phyloP scores from a whole-genome alignment of 257 asterid genomes.

The Rubia yunnanensis region DNA sequence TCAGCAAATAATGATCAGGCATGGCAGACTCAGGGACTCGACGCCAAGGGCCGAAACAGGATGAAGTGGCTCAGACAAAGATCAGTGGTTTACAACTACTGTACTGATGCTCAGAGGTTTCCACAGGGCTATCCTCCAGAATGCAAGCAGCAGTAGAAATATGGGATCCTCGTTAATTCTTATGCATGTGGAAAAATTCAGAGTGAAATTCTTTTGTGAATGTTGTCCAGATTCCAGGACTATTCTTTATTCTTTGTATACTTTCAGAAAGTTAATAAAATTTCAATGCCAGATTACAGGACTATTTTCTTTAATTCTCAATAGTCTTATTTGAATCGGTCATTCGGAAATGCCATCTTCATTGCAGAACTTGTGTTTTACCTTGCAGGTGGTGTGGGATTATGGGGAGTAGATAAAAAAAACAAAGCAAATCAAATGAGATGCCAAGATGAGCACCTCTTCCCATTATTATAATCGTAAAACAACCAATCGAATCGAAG shows the following conservation, averaged over 20 bases:
- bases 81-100: constrained; percentile 40
- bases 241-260: constrained; percentile 4
- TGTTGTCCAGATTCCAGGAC: not conserved
- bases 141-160: constrained; percentile 22
- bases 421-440: too few species aligned
- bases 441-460: too few species aligned
- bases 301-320: too few species aligned
- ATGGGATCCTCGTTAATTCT: not conserved
- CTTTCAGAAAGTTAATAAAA: not conserved
- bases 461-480: too few species aligned
- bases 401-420: too few species aligned
- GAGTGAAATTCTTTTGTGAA: not conserved
- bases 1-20: constrained; percentile 1
- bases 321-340: not conserved
- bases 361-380: not conserved
- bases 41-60: constrained; percentile 29
- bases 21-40: constrained; percentile 32
- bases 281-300: too few species aligned
- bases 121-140: constrained; percentile 5
- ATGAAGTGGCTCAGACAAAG: constrained; percentile 43
- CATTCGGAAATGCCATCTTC: not conserved
- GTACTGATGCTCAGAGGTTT: constrained; percentile 36
- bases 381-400: too few species aligned
- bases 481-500: too few species aligned
- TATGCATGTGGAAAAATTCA: not conserved